Conservation (phyloP, 306 rosid species). For the Psophocarpus tetragonolobus region DNA sequence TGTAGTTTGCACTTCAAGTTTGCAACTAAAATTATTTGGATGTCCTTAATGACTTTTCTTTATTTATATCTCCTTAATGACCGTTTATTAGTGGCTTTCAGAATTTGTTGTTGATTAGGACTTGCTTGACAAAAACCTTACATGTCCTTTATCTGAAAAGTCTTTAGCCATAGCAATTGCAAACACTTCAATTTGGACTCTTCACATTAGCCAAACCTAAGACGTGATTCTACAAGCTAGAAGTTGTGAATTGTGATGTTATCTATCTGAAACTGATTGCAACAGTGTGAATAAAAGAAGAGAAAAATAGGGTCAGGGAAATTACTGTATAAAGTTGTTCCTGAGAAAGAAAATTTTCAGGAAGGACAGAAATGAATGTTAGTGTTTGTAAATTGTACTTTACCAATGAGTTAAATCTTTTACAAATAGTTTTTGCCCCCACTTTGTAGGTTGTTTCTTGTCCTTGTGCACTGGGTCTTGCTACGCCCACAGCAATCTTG, state of each 20-base stretch:
- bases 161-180: background rate
- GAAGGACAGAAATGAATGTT: background rate
- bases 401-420: background rate
- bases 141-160: conserved; percentile 4
- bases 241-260: background rate
- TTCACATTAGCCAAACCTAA: conserved; percentile 4
- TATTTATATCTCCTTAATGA: background rate
- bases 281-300: background rate
- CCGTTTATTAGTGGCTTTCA: conserved; percentile 22
- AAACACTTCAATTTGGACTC: conserved; percentile 1
- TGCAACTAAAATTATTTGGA: background rate
- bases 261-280: conserved; percentile 27
- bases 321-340: conserved; percentile 25
- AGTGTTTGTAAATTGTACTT: conserved; percentile 23
- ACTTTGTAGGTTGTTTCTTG: conserved; percentile 89
- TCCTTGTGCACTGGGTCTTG: conserved; percentile 98
- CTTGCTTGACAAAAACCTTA: conserved; percentile 24
- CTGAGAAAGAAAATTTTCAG: conserved; percentile 16
- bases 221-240: conserved; percentile 4
- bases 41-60: conserved; percentile 12
- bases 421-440: conserved; percentile 4
- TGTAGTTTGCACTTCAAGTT: conserved; percentile 6
- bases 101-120: conserved; percentile 22
- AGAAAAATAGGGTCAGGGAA: background rate
- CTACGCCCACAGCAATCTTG: conserved; percentile 96